These are phyloP conservation scores for Silene conica DNA, from an alignment of 148 eudicot species.

Conservation along the genomic window DNA sequence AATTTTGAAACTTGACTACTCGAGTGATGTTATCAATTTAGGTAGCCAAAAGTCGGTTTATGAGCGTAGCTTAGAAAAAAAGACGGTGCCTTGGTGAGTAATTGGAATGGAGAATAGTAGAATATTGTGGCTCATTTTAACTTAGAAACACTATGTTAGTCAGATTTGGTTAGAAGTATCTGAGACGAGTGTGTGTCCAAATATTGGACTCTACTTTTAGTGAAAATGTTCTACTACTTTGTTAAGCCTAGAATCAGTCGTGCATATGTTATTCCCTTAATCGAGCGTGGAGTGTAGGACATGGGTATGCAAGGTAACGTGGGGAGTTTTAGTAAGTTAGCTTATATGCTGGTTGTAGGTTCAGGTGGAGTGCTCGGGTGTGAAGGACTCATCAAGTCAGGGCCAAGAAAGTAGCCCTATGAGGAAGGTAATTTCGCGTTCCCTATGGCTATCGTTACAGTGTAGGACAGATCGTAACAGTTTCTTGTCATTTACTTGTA, in stretches of 20 bases:
- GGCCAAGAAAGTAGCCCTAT: constrained; percentile 23
- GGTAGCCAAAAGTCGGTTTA: not conserved
- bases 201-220: not conserved
- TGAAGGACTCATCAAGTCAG: constrained; percentile 17
- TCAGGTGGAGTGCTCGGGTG: constrained; percentile 38
- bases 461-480: not conserved
- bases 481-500: constrained; percentile 2
- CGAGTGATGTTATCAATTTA: not conserved
- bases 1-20: no score
- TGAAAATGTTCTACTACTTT: not conserved
- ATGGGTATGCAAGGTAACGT: not conserved
- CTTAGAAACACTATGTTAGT: not conserved
- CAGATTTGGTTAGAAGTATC: not conserved
- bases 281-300: not conserved
- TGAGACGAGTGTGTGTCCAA: not conserved
- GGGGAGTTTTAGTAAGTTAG: not conserved
- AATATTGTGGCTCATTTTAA: not conserved
- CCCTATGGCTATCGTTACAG: not conserved
- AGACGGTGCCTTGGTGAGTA: not conserved
- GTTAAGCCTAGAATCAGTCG: not conserved
- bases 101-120: not conserved
- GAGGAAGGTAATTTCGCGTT: constrained; percentile 52
- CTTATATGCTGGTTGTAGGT: constrained; percentile 39
- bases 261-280: not conserved
- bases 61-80: not conserved